Evolutionary conservation across 805 yeast species (phyloP), one percentile per base, ranked within the genome.

Genomic region (Metschnikowia bowlesiae): DNA sequence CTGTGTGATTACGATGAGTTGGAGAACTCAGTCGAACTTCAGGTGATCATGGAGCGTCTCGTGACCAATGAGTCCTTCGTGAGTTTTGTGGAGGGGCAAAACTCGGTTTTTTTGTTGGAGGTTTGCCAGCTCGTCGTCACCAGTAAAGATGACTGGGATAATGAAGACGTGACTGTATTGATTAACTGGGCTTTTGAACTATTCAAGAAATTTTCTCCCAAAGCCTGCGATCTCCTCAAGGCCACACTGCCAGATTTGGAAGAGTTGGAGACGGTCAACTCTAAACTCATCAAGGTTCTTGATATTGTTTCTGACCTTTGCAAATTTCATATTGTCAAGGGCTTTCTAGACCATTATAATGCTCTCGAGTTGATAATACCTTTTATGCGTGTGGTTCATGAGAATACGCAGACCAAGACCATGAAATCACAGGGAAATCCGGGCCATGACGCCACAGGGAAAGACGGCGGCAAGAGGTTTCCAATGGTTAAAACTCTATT

Each of bases 401-500:
- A 63, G 8, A 71, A 73, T 36, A 68, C 78, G 39, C 48, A 53
- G 49, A 34, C 50, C 4, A 33, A 26, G 11, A 48, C 54, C 11
- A 37, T 48, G 16, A 49, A 48, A 39, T 34, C 16, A 33, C 8
- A 31, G 10, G 33, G 6, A 22, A 39, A 26, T 28, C 29, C 10
- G 16, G 22, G 8, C 41, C 18, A 34, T 45, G 55, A 45, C 35
- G 50, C 34, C 5, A 28, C 38, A 4, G 34, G 32, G 49, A 43
- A 59, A 49, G 46, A 8, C 38, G n/a, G 18, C 10, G 37, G 30
- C 26, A 42, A 42, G 30, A 42, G 26, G 22, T 84, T 85, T 53
- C 94, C 95, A 0, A 78, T 81, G 39, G 75, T 82, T 10, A 88
- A 89, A 59, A 76, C 85, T 0, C 68, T 86, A 22, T 67, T 86